Evolutionary conservation across 208 protist species (phyloP), one percentile per base, ranked within the genome.

Genomic region (Trypanosoma avium): DNA sequence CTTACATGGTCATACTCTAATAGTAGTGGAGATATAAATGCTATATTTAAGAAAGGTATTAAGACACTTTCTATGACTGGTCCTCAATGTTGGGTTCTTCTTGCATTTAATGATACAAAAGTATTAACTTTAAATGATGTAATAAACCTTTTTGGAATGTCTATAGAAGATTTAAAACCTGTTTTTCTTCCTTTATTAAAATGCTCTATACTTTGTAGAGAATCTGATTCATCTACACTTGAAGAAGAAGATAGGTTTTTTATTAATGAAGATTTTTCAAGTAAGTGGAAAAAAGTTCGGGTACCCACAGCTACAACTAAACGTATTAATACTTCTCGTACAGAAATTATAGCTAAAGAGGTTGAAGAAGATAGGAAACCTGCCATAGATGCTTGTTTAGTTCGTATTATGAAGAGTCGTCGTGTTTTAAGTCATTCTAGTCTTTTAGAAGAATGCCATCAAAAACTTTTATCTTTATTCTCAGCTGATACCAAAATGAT

Each of bases 341-440:
- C 68, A 58, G 82, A 86, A 30, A 53, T 54, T 10, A 63, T 86
- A 22, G 60, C 73, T n/a, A 73, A 79, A 59, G 73, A 90, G 42
- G 78, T 85, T 8, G 77, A 85, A 15, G 81, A 91, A 53, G 85
- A 92, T 36, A 55, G 87, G n/a, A 84, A 82, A 58, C 84, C 82
- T 1, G 85, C 82, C 12, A 73, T 97, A 45, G 88, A 95, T 40
- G 86, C 84, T 7, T 93, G 82, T 45, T 59, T 97, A 9, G 82
- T 94, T 17, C 76, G 84, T n/a, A 89, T 95, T 27, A 92, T 94
- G 84, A 95, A 97, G 61, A 82, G 76, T 22, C 77, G 85, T 29
- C 70, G 82, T 19, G 69, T 74, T 9, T 54, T 97, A 8, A 62
- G 73, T 32, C 92, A 97, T 65, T 59, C 70, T 22, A 79, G 82